Base-by-base conservation (phyloP, 768 basidiomycete genomes). In the Phaeotremella fagi region DNA sequence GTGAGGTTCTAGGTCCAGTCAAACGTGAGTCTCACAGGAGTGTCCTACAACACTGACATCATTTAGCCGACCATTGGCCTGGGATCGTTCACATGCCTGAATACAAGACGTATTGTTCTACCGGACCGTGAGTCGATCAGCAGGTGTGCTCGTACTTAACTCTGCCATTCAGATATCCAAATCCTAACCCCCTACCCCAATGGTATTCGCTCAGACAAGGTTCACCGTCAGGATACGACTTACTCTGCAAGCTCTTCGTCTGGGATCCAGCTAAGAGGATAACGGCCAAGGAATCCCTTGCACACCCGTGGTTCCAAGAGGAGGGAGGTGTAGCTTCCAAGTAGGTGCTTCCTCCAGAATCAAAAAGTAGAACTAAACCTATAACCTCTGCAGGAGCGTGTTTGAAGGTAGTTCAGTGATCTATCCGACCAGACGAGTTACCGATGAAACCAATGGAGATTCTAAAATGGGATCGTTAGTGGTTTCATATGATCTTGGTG, bases 1-100 rank as follows among this genome's bases (percentile, higher is more conserved):
- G 97, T 53, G 95, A 99, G 64, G 85, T 98, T 0, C 74, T 95
- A 16, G 92, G 95, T 3, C 89, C 87, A 3, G 86, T 92, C 38
- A 81, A 87, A 47, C 85, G 91, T 89, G 64, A 61, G 81, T 75
- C 3, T n/a, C n/a, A n/a, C n/a, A n/a, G n/a, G n/a, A 29, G 25
- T n/a, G 0, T 22, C 20, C 35, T 33, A 4, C 18, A 24, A 20
- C 20, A 28, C 33, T 51, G 28, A 44, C 42, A 16, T 38, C 9
- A 31, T 28, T n/a, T 64, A 92, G 91, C 87, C 61, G 81, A 82
- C 45, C 84, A 89, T 23, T 99, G 94, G 94, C 86, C 88, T 1
- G 85, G 84, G 14, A 78, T 95, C 15, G 77, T 80, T 1, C 80
- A 89, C 52, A 90, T 92, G 82, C 88, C 88, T 0, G 92, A 97